These are phyloP conservation scores for Boletus rubropictus DNA, from an alignment of 768 basidiomycete genomes.

Conservation along the genomic window DNA sequence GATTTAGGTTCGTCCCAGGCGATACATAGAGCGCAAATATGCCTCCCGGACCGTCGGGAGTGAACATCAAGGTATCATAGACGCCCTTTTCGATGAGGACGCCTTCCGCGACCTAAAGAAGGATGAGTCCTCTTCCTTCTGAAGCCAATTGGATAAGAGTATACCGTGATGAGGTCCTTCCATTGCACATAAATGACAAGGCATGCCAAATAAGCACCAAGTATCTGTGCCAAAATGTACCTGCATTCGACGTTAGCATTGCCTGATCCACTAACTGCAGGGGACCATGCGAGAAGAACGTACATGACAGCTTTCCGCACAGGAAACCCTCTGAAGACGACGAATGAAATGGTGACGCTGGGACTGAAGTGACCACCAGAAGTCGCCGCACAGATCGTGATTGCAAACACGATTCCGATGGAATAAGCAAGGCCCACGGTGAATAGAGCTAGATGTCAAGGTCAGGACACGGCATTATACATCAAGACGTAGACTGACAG, in stretches of 20 bases:
- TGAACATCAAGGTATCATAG: conserved; percentile 33
- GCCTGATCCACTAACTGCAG: neutral
- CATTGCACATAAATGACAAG: conserved; percentile 60
- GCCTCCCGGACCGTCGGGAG: conserved; percentile 32
- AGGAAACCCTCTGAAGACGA: conserved; percentile 53
- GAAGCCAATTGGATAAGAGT: conserved; percentile 40
- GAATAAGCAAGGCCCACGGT: conserved; percentile 57
- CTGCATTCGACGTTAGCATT: conserved; percentile 31
- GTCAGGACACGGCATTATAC: neutral
- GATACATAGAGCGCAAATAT: conserved; percentile 35
- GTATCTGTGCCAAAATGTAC: conserved; percentile 60
- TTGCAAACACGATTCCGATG: conserved; percentile 54
- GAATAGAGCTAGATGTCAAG: conserved; percentile 38
- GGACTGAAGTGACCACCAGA: conserved; percentile 68
- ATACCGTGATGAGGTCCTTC: conserved; percentile 43
- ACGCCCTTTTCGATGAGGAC: conserved; percentile 25
- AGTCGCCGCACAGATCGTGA: conserved; percentile 45
- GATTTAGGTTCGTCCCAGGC: conserved; percentile 28
- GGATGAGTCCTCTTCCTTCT: neutral
- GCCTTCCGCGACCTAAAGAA: conserved; percentile 24
- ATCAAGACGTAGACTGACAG: conserved; percentile 36
- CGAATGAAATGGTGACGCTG: conserved; percentile 48
- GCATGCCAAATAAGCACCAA: conserved; percentile 61
- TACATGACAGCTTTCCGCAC: conserved; percentile 46
- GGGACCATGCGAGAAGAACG: conserved; percentile 15